Base-by-base conservation (phyloP, 441 rosid species). In the Adansonia rubrostipa region DNA sequence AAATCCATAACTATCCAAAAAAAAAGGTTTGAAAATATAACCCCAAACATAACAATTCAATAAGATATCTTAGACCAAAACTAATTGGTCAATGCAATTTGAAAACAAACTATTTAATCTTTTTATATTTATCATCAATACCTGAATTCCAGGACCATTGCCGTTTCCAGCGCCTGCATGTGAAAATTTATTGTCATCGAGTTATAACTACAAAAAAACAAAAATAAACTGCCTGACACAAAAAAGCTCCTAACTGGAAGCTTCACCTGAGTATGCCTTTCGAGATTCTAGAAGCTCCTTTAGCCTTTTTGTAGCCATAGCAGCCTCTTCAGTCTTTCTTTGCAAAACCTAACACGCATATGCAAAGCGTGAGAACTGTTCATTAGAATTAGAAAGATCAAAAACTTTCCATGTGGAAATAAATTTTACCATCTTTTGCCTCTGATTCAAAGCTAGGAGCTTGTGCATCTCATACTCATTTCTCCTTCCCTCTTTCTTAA, bases 381-480 rank as follows among this genome's bases (percentile, higher is more conserved):
- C 73, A 62, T 47, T 44, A 73, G 63, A 75, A 63, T 14, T 24
- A 76, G 69, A 42, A 87, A 14, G 62, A 63, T 42, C 74, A 45
- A 33, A n/a, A 76, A 11, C 5, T 60, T 60, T 50, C 62, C 0
- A 78, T 69, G 22, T 51, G 58, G 56, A 40, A 44, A 60, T 68
- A 45, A 76, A 44, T 20, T 20, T 82, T 88, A 96, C 99, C 98
- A 93, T 89, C 82, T 96, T 96, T 83, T 96, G 98, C 82, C 94
- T 90, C 80, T 94, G 98, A 87, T 96, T 96, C 85, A 96, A 84
- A 80, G 99, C 95, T 87, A 93, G 79, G 70, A 96, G 87, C 82
- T 94, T 96, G 84, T 96, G 99, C 98, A 94, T 91, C 92, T 96
- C 99, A 62, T 87, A 94, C 84, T 93, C 97, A 69, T 94, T 96